Conservation (phyloP, 148 eudicot genomes). For the Nyssa sinensis region DNA sequence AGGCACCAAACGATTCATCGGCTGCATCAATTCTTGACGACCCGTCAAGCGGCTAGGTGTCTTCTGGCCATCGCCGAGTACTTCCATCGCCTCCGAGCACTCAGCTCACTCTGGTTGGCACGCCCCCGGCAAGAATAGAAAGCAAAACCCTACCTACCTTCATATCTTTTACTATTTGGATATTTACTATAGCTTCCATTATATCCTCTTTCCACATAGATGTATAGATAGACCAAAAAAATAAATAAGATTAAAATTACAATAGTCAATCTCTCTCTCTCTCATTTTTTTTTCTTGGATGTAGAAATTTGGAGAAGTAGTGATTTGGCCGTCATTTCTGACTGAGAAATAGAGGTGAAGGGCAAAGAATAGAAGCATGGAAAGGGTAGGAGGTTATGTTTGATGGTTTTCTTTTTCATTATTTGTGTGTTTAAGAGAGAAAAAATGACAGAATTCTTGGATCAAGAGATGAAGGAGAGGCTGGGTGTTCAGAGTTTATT, state of each 20-base stretch:
- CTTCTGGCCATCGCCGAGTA: constrained; percentile 88
- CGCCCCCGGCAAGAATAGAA: constrained; percentile 75
- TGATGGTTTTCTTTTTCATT: neutral
- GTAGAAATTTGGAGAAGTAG: neutral
- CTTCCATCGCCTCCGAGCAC: constrained; percentile 90
- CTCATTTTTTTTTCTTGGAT: neutral
- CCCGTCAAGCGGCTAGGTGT: constrained; percentile 81
- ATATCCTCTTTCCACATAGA: constrained; percentile 5
- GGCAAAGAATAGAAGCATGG: neutral
- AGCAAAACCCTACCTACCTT: neutral
- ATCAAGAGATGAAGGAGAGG: too few relatives aligned
- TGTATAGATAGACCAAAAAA: constrained; percentile 19
- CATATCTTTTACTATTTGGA: neutral
- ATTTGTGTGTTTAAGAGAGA: neutral
- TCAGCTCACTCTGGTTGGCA: constrained; percentile 84
- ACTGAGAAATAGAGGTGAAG: neutral
- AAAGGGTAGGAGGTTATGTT: neutral
- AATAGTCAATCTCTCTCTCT: neutral
- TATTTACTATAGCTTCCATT: neutral
- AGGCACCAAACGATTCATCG: constrained; percentile 77
- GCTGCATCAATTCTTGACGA: constrained; percentile 66
- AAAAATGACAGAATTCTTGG: neutral
- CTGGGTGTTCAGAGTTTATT: too few relatives aligned
- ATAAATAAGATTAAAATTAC: neutral
- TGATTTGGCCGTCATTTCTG: neutral